Conservation (phyloP, 495 filamentous ascomycete genomes). For the Niebla homalea region DNA sequence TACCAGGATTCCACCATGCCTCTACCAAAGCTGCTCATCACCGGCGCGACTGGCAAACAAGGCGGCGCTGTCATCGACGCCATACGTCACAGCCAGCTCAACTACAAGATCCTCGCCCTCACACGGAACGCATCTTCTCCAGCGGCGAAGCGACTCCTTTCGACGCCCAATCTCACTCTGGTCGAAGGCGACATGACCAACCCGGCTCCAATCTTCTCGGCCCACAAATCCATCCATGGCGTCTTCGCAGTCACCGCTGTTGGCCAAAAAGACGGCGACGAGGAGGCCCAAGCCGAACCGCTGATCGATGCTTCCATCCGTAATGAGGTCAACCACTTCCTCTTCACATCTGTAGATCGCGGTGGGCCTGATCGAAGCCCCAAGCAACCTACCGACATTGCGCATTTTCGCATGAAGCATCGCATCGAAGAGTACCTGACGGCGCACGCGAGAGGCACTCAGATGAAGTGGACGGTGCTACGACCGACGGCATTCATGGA, state of each 20-base stretch:
- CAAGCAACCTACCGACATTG: conserved; percentile 42
- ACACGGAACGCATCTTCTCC: conserved; percentile 46
- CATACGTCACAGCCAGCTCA: conserved; percentile 31
- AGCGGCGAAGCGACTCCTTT: conserved; percentile 37
- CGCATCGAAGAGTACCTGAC: conserved; percentile 48
- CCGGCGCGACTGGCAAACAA: conserved; percentile 63
- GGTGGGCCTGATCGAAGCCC: conserved; percentile 38
- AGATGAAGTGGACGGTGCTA: conserved; percentile 31
- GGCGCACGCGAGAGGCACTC: conserved; percentile 15
- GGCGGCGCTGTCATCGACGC: conserved; percentile 48
- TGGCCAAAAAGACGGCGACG: conserved; percentile 33
- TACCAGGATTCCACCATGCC: neutral
- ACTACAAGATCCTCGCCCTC: conserved; percentile 50
- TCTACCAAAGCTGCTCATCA: conserved; percentile 35
- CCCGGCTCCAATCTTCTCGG: conserved; percentile 37
- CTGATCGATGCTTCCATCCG: conserved; percentile 47
- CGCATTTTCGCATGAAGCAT: conserved; percentile 53
- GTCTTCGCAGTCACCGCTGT: conserved; percentile 36
- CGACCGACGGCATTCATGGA: conserved; percentile 49
- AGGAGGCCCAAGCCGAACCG: conserved; percentile 48
- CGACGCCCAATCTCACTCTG: conserved; percentile 33
- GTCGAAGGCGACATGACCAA: conserved; percentile 45
- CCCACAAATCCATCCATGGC: conserved; percentile 32
- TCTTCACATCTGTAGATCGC: conserved; percentile 56
- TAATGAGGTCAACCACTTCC: conserved; percentile 45